These are phyloP conservation scores for Physcomitrium patens DNA, from an alignment of 225 moss, liverwort and hornwort species.

Conservation along the genomic window DNA sequence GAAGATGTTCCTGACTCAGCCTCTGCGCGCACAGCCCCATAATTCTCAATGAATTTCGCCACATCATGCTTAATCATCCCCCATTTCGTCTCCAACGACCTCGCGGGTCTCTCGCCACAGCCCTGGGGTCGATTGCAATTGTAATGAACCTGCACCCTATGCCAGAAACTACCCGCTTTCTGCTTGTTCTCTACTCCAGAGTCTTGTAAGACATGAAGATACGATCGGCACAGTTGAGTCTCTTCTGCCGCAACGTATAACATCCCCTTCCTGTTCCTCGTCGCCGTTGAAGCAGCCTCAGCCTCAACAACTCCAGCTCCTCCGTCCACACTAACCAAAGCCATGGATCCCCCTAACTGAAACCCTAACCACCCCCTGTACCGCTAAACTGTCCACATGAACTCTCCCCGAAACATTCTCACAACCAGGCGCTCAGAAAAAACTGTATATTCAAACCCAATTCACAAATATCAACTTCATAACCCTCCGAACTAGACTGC, in stretches of 20 bases:
- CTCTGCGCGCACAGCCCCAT: slow-evolving; percentile 23
- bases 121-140: slow-evolving; percentile 28
- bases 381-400: no score
- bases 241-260: slow-evolving; percentile 38
- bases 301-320: no score
- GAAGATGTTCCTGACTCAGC: slow-evolving; percentile 23
- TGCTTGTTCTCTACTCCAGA: slow-evolving; percentile 36
- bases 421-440: no score
- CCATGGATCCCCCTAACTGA: no score
- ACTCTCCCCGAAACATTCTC: no score
- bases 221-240: slow-evolving; percentile 25
- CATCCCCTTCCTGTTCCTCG: slow-evolving; percentile 37
- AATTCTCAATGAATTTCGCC: slow-evolving; percentile 17
- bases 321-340: no score
- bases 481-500: no score
- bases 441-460: no score
- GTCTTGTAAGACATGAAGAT: slow-evolving; percentile 33
- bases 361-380: no score
- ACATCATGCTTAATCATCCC: slow-evolving; percentile 42
- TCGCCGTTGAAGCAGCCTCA: slow-evolving; percentile 8
- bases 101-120: slow-evolving; percentile 25
- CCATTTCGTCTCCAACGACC: slow-evolving; percentile 40
- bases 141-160: slow-evolving; percentile 30
- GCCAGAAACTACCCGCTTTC: slow-evolving; percentile 29
- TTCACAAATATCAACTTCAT: no score